A percentile compares a stretch with the other conserved stretches of the same genome.
Conservation (phyloP, 768 basidiomycete species). For the Nidularia sp. region DNA sequence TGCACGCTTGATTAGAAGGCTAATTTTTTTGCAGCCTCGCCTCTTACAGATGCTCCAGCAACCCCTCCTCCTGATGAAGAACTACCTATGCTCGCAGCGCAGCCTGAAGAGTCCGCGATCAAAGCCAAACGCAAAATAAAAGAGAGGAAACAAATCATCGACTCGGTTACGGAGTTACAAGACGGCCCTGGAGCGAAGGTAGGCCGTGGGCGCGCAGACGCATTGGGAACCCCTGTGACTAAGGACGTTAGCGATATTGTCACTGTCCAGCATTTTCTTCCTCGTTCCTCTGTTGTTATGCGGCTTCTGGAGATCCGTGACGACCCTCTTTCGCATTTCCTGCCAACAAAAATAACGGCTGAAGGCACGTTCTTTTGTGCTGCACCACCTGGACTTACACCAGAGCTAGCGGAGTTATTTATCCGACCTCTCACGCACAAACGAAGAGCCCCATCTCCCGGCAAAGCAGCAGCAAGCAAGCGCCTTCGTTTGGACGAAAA, state of each 20-base stretch:
- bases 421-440: constrained; percentile 70
- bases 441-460: constrained; percentile 57
- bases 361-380: constrained; percentile 77
- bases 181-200: constrained; percentile 53
- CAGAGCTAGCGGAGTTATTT: constrained; percentile 82
- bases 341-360: constrained; percentile 74
- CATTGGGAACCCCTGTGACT: constrained; percentile 49
- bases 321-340: constrained; percentile 80
- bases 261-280: constrained; percentile 80
- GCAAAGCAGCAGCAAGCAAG: constrained; percentile 49
- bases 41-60: constrained; percentile 66
- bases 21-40: constrained; percentile 51
- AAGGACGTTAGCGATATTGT: constrained; percentile 67
- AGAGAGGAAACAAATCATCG: constrained; percentile 87
- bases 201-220: constrained; percentile 51
- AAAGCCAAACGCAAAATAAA: constrained; percentile 36
- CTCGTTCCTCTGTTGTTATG: constrained; percentile 80
- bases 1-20: background rate
- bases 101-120: constrained; percentile 29
- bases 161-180: constrained; percentile 81
- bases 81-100: constrained; percentile 41
- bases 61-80: constrained; percentile 71
- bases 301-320: constrained; percentile 81
- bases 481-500: constrained; percentile 51
- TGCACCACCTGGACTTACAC: constrained; percentile 79